Conservation (phyloP, 257 asterid genomes). For the Fraxinus cuspidata region DNA sequence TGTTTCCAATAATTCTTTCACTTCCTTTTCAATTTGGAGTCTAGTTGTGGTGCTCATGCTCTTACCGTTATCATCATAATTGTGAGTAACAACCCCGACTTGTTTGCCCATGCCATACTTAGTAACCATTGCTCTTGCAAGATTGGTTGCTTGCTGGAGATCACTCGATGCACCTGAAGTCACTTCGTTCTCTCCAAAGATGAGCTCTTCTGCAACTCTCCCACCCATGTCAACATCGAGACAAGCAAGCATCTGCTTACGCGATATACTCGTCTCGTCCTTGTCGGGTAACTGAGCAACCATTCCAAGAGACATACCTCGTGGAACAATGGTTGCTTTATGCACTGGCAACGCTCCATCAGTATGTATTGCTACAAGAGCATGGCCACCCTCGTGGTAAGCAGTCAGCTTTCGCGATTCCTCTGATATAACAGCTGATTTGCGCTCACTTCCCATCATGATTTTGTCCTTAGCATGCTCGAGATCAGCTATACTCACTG, state of each 20-base stretch:
- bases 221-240: slow-evolving; percentile 92
- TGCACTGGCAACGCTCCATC: slow-evolving; percentile 88
- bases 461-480: slow-evolving; percentile 92
- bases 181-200: slow-evolving; percentile 79
- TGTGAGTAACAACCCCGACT: slow-evolving; percentile 83
- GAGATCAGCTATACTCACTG: slow-evolving; percentile 72
- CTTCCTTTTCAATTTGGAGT: slow-evolving; percentile 74
- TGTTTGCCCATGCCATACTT: slow-evolving; percentile 79
- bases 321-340: slow-evolving; percentile 89
- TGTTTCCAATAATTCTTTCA: slow-evolving; percentile 52
- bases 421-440: slow-evolving; percentile 85
- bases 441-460: slow-evolving; percentile 93
- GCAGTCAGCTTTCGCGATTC: slow-evolving; percentile 79
- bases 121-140: slow-evolving; percentile 87
- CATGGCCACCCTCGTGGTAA: slow-evolving; percentile 95
- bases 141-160: slow-evolving; percentile 67
- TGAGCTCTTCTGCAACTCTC: slow-evolving; percentile 90
- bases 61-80: slow-evolving; percentile 74
- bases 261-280: slow-evolving; percentile 77
- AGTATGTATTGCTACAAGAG: slow-evolving; percentile 85
- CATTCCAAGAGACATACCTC: slow-evolving; percentile 91
- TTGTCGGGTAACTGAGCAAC: slow-evolving; percentile 78
- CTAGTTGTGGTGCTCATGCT: slow-evolving; percentile 93
- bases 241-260: slow-evolving; percentile 81
- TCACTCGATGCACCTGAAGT: slow-evolving; percentile 89